Base-by-base conservation (phyloP, 2,329 filamentous ascomycete species). In the Pseudogymnoascus sp. region DNA sequence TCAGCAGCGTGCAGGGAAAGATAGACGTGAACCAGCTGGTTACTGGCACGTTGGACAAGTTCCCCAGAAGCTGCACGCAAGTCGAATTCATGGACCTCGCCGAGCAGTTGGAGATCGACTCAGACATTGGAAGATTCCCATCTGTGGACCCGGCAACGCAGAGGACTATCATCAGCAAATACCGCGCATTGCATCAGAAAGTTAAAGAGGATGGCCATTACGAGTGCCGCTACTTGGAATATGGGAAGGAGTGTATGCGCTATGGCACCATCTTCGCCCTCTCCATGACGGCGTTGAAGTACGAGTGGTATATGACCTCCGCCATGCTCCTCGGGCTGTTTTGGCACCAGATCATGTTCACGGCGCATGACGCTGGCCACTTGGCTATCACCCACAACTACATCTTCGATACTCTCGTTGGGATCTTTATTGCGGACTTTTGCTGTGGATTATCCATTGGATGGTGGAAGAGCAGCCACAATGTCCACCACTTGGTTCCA, bases 311-410 rank as follows among this genome's bases (percentile, higher is more conserved):
- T 70, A 70, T 82, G 60, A 78, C 79, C 1, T 85, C 83, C 2
- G 82, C 83, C 36, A 25, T 80, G 16, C 84, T 82, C 66, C 72
- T 88, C n/a, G 85, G 85, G 3, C 62, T 84, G 12, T 86, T 87
- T 70, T 87, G 84, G 84, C 84, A 87, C 68, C 85, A 87, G 75
- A 82, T 88, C 74, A 86, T 88, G 82, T 88, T 88, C 72, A 80
- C 81, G 0, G 85, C 84, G 3, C 85, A 88, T 69, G 85, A 88
- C 67, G 84, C 84, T 8, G 85, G 84, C 2, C 85, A 87, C 68
- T 76, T 80, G 28, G 84, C 82, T 64, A 87, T 88, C 64, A 86
- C 85, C 0, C 77, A 80, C 64, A 81, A 81, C 69, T 86, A 86
- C 66, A 73, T 78, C 2, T 67, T 76, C 16, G 85, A 88, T 69